Evolutionary conservation across 768 basidiomycete species (phyloP).

Genomic region (Kwoniella bestiolae): DNA sequence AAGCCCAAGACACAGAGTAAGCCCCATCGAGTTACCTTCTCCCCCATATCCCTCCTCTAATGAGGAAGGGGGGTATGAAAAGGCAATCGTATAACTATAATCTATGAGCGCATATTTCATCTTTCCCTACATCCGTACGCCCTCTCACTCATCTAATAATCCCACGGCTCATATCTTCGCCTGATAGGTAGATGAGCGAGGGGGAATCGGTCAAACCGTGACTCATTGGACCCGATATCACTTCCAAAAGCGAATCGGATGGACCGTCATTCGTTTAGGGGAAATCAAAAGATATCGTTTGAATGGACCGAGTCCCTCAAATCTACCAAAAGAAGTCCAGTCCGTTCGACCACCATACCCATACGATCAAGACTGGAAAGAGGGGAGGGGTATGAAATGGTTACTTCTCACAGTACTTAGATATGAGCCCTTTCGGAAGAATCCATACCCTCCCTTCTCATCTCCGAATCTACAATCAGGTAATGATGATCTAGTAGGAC

Average conservation of each 20-base stretch:
- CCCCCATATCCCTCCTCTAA: constrained; percentile 10
- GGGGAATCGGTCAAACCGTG: not conserved
- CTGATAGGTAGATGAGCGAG: constrained; percentile 9
- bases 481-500: constrained; percentile 9
- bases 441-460: not conserved
- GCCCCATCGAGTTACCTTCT: constrained; percentile 55
- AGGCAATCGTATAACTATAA: constrained; percentile 53
- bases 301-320: not conserved
- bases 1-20: constrained; percentile 54
- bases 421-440: constrained; percentile 41
- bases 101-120: constrained; percentile 48
- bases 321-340: not conserved
- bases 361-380: constrained; percentile 2
- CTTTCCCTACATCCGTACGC: constrained; percentile 8
- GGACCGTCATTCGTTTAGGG: not conserved
- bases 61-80: not conserved
- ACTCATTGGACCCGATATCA: not conserved
- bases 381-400: constrained; percentile 8
- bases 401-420: constrained; percentile 31
- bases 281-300: not conserved
- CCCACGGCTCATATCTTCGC: constrained; percentile 47
- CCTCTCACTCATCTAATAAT: not conserved
- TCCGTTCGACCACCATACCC: not conserved
- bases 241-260: not conserved
- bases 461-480: not conserved